phyloP scores from a whole-genome alignment of 2,329 filamentous ascomycete species.

The Raffaelea deltoideospora region DNA sequence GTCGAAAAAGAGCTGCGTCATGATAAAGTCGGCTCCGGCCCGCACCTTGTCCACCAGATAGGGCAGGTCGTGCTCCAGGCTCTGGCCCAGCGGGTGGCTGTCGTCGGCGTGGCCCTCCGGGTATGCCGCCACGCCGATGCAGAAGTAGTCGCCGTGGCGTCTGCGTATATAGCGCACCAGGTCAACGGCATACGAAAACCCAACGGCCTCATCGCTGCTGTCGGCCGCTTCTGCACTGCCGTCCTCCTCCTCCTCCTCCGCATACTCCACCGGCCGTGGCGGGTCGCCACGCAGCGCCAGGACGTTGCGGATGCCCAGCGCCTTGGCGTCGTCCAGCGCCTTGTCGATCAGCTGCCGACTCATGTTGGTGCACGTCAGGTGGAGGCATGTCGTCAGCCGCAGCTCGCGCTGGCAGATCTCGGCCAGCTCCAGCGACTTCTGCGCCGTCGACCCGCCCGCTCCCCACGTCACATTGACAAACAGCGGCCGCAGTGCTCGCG shows the following conservation, averaged over 20 bases:
- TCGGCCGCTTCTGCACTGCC: constrained; percentile 26
- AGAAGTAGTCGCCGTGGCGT: constrained; percentile 87
- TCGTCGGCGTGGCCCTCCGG: constrained; percentile 92
- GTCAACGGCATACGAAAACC: constrained; percentile 81
- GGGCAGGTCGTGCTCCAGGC: constrained; percentile 66
- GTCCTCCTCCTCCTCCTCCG: constrained; percentile 36
- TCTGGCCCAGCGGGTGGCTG: constrained; percentile 58
- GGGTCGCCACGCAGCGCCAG: constrained; percentile 84
- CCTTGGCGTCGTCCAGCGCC: constrained; percentile 80
- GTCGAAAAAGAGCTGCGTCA: constrained; percentile 97
- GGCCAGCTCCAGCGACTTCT: constrained; percentile 83
- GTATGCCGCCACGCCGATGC: constrained; percentile 85
- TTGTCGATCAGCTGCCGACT: constrained; percentile 72
- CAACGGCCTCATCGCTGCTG: constrained; percentile 50
- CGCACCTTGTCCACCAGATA: constrained; percentile 81
- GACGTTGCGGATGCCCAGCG: constrained; percentile 82
- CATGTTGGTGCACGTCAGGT: constrained; percentile 98
- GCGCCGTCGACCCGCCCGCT: constrained; percentile 80
- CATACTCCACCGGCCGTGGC: constrained; percentile 77
- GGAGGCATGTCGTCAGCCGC: constrained; percentile 84
- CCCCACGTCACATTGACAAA: constrained; percentile 99
- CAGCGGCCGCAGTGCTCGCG: constrained; percentile 72
- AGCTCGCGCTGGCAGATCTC: constrained; percentile 90
- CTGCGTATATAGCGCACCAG: constrained; percentile 78
- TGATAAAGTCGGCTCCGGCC: constrained; percentile 92